Conservation (phyloP, 306 rosid species). For the Pueraria montana region DNA sequence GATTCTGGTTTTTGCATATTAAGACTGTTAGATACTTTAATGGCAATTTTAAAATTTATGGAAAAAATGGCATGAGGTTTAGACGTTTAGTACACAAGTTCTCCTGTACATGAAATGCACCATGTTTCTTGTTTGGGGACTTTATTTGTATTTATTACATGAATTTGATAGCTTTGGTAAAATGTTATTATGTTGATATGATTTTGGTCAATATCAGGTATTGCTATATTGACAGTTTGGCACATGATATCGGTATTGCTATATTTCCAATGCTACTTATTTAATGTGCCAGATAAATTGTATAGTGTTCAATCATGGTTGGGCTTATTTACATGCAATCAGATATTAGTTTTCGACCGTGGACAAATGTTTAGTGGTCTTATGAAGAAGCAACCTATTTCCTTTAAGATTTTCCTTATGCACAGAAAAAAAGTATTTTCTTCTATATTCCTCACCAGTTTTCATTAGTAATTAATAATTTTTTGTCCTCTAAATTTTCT, state of each 20-base stretch:
- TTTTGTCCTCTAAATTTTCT: background rate
- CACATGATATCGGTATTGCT: conserved; percentile 22
- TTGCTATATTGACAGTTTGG: conserved; percentile 40
- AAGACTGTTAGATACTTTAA: conserved; percentile 34
- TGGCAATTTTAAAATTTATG: background rate
- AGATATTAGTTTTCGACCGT: conserved; percentile 17
- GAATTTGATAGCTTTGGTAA: conserved; percentile 31
- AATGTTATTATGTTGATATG: conserved; percentile 35
- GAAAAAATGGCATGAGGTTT: conserved; percentile 24
- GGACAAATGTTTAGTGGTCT: conserved; percentile 37
- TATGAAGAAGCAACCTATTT: conserved; percentile 2
- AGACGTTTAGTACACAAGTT: background rate
- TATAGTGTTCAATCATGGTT: conserved; percentile 24
- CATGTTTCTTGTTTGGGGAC: conserved; percentile 15
- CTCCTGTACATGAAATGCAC: conserved; percentile 18
- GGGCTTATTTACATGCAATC: conserved; percentile 5
- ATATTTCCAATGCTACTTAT: conserved; percentile 14
- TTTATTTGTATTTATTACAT: conserved; percentile 15
- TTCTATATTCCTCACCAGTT: no score
- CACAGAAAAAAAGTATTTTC: background rate
- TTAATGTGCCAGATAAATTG: conserved; percentile 23
- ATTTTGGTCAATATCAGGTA: conserved; percentile 31
- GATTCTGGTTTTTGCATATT: conserved; percentile 33
- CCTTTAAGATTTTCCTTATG: conserved; percentile 22
- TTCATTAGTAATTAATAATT: no score